Percentiles rank a stretch among this genome's conserved stretches.
Conservation (phyloP, 805 yeast genomes). For the Wickerhamomyces chambardii region DNA sequence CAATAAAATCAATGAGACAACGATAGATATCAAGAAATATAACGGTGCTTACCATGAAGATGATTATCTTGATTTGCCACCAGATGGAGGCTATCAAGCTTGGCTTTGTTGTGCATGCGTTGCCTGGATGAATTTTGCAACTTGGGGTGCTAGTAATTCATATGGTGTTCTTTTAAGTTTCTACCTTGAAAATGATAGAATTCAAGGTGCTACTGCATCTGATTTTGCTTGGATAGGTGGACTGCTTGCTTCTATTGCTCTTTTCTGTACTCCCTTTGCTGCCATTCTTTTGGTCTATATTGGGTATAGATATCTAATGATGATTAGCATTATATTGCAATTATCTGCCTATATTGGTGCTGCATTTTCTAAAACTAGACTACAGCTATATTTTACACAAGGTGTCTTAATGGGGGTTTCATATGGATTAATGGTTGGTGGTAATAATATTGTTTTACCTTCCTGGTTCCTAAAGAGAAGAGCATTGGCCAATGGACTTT, state of each 20-base stretch:
- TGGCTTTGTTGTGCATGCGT: conserved; percentile 53
- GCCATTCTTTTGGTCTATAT: conserved; percentile 35
- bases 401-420: conserved; percentile 52
- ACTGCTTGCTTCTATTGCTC: conserved; percentile 44
- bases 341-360: conserved; percentile 52
- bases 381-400: conserved; percentile 65
- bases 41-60: too few relatives aligned
- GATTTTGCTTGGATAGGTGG: conserved; percentile 69
- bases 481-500: conserved; percentile 41
- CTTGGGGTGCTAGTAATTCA: conserved; percentile 64
- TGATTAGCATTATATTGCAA: conserved; percentile 39
- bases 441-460: conserved; percentile 52
- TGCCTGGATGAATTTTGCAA: conserved; percentile 39
- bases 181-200: conserved; percentile 40
- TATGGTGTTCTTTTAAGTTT: conserved; percentile 56
- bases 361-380: conserved; percentile 43
- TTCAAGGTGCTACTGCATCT: conserved; percentile 43
- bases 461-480: conserved; percentile 64
- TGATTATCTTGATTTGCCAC: conserved; percentile 35
- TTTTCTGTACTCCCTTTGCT: conserved; percentile 50
- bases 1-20: too few relatives aligned
- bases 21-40: too few relatives aligned
- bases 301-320: conserved; percentile 39
- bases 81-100: conserved; percentile 66
- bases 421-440: conserved; percentile 44